phyloP scores from a whole-genome alignment of 306 rosid species.

The Herpetospermum pedunculosum region DNA sequence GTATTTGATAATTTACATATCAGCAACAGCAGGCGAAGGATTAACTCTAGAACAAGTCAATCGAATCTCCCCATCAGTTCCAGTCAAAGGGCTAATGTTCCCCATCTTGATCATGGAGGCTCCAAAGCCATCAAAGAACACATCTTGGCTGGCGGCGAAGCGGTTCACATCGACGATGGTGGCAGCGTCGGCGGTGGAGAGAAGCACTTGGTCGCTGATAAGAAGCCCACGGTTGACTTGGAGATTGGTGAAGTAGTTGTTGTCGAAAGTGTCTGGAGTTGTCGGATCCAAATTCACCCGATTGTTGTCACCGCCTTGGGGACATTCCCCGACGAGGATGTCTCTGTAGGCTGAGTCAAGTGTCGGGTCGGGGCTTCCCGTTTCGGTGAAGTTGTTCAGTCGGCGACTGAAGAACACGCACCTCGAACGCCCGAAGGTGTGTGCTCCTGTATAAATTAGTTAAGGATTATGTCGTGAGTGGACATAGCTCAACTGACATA shows the following conservation, averaged over 20 bases:
- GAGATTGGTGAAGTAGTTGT: conserved; percentile 35
- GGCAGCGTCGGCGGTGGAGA: conserved; percentile 6
- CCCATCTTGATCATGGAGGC: conserved; percentile 72
- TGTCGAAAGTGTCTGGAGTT: conserved; percentile 31
- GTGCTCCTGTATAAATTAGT: conserved; percentile 48
- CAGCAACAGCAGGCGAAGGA: not conserved
- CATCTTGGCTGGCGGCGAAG: not conserved
- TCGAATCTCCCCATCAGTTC: conserved; percentile 28
- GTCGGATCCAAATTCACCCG: not conserved
- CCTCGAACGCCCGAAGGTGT: conserved; percentile 59
- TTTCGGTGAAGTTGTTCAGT: conserved; percentile 35
- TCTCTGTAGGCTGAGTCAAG: conserved; percentile 38
- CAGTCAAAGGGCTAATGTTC: conserved; percentile 43
- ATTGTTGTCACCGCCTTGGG: not conserved
- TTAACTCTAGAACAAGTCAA: not conserved
- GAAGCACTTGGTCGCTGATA: not conserved
- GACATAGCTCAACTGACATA: too few species aligned
- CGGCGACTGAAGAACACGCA: conserved; percentile 35
- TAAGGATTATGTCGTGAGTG: too few species aligned
- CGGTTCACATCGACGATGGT: not conserved
- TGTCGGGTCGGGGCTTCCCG: conserved; percentile 43
- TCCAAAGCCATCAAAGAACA: conserved; percentile 25
- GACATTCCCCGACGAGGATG: conserved; percentile 31
- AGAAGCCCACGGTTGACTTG: conserved; percentile 7
- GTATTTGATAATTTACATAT: not conserved